Evolutionary conservation across 2,329 filamentous ascomycete species (phyloP), one percentile per base, ranked within the genome.

Genomic region (Cladorrhinum sp.): DNA sequence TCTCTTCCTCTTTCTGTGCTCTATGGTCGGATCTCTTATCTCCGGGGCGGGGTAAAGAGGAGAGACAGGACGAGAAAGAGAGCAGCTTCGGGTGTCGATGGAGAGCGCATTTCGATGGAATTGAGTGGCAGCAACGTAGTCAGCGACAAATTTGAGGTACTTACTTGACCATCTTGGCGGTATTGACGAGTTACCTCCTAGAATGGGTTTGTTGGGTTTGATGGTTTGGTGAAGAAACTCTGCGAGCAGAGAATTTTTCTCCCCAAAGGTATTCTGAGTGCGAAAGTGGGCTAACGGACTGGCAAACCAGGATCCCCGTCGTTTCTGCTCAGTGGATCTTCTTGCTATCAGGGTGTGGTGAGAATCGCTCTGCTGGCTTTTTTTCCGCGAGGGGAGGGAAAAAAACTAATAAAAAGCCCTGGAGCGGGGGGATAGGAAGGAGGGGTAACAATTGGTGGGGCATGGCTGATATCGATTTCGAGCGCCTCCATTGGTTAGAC

Each of bases 101-200:
- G 45, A 49, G 45, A 49, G 18, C 45, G 18, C 45, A 49, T 49
- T 24, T 49, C 45, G 22, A 49, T 10, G 18, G 45, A 22, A 49
- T 20, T 49, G 10, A 8, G 20, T 49, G 45, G 22, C n/a, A 20
- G 49, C n/a, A 38, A 45, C 22, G 38, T 36, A 54, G 13, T 56
- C 18, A 51, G 36, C 53, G 51, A 53, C 41, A 20, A 32, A 20
- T 54, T 38, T 25, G 62, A 25, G 50, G 25, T 59, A 93, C 93
- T 90, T 90, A 97, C 93, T 98, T 97, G 80, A 99, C 95, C 95
- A 99, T 99, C 79, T 92, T 97, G 89, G 83, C 92, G 91, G 92
- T 91, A 78, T 86, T 89, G 78, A 66, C 63, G 59, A 67, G 66
- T 65, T 65, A 69, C 68, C 70, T 69, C 66, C 64, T 69, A 66